A percentile compares a stretch with the other conserved stretches of the same genome.
phyloP scores from a whole-genome alignment of 768 basidiomycete species.

The Asterophora lycoperdoides region DNA sequence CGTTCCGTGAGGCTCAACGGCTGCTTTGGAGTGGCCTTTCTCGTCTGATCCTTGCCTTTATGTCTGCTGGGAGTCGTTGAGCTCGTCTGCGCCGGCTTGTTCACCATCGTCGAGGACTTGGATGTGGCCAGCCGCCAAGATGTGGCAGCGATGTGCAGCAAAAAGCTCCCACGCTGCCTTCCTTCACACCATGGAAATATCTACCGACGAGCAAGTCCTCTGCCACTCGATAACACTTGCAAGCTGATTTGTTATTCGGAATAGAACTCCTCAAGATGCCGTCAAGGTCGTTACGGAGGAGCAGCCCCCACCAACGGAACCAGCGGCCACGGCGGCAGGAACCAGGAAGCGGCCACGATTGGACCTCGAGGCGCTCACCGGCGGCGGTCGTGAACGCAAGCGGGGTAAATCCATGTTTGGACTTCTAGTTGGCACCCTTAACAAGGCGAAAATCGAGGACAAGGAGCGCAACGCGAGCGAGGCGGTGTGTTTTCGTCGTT shows the following conservation, averaged over 20 bases:
- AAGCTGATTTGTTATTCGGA: background rate
- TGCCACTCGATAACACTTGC: background rate
- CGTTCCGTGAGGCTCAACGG: slow-evolving; percentile 31
- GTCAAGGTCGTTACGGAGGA: slow-evolving; percentile 26
- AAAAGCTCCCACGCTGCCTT: slow-evolving; percentile 32
- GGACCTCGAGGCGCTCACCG: slow-evolving; percentile 46
- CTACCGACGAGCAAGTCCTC: slow-evolving; percentile 46
- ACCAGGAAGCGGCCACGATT: slow-evolving; percentile 70
- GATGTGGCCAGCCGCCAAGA: background rate
- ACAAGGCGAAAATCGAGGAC: slow-evolving; percentile 85
- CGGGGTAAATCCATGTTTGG: slow-evolving; percentile 89
- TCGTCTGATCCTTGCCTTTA: slow-evolving; percentile 9
- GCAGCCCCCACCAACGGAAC: slow-evolving; percentile 38
- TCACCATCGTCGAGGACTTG: slow-evolving; percentile 11
- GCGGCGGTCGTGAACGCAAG: slow-evolving; percentile 60
- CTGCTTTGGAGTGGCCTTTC: slow-evolving; percentile 22
- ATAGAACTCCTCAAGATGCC: slow-evolving; percentile 27
- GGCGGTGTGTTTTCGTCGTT: slow-evolving; percentile 51
- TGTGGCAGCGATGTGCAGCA: too few species aligned
- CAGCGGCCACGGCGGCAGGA: slow-evolving; percentile 38
- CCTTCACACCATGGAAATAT: slow-evolving; percentile 41
- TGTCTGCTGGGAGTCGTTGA: slow-evolving; percentile 1
- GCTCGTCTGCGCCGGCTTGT: slow-evolving; percentile 8
- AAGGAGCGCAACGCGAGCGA: slow-evolving; percentile 82
- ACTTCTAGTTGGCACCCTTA: slow-evolving; percentile 75